Conservation (phyloP, 805 yeast genomes). For the Lachancea sp. region DNA sequence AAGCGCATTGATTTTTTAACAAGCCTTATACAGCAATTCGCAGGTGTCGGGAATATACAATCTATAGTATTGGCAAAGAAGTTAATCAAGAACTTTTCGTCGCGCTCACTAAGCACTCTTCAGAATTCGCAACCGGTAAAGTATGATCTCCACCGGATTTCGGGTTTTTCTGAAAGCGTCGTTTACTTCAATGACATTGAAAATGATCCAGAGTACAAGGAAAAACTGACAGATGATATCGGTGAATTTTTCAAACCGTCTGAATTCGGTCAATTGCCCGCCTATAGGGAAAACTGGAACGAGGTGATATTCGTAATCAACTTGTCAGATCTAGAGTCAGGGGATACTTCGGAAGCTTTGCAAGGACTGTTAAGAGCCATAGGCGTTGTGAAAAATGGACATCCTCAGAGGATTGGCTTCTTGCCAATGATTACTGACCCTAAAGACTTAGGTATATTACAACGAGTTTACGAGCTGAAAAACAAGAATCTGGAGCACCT, state of each 20-base stretch:
- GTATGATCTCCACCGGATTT: slow-evolving; percentile 29
- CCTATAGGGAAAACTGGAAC: slow-evolving; percentile 65
- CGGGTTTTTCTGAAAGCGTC: slow-evolving; percentile 37
- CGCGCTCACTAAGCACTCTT: slow-evolving; percentile 19
- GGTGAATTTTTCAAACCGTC: slow-evolving; percentile 41
- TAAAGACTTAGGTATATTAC: slow-evolving; percentile 16
- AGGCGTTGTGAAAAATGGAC: slow-evolving; percentile 43
- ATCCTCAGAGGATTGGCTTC: slow-evolving; percentile 78
- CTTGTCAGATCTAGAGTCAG: slow-evolving; percentile 35
- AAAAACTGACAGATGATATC: slow-evolving; percentile 39
- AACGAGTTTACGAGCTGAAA: slow-evolving; percentile 24
- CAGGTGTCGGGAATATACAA: not conserved
- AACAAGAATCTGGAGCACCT: slow-evolving; percentile 12
- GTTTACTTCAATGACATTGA: slow-evolving; percentile 77
- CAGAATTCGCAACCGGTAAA: slow-evolving; percentile 29
- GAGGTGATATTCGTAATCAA: slow-evolving; percentile 65
- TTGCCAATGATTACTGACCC: slow-evolving; percentile 44
- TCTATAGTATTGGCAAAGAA: slow-evolving; percentile 12
- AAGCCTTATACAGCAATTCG: slow-evolving; percentile 8
- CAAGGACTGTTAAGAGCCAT: slow-evolving; percentile 45
- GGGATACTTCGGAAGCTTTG: slow-evolving; percentile 38
- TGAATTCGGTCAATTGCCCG: slow-evolving; percentile 60
- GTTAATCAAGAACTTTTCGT: slow-evolving; percentile 20
- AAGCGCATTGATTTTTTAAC: slow-evolving; percentile 12
- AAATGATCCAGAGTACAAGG: slow-evolving; percentile 47